phyloP scores from a whole-genome alignment of 1,284 basidiomycete genomes.

The Schizophyllum commune region DNA sequence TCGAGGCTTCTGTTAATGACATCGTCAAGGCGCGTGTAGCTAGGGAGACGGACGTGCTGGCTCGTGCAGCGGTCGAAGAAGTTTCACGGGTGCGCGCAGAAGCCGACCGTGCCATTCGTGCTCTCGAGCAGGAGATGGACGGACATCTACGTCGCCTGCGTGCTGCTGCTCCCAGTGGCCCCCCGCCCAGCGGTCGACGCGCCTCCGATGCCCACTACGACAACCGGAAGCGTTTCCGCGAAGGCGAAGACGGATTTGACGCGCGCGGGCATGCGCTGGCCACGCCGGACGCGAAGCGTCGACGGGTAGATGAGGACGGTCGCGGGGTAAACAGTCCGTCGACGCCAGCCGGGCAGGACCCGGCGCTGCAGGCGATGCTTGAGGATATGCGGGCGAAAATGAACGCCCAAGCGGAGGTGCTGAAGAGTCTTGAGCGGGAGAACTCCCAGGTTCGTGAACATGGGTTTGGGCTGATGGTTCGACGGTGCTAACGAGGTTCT shows the following conservation, averaged over 20 bases:
- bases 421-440: conserved; percentile 26
- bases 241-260: conserved; percentile 9
- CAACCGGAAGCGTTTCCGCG: conserved; percentile 7
- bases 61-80: conserved; percentile 25
- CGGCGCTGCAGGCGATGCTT: conserved; percentile 19
- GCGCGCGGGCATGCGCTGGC: conserved; percentile 6
- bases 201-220: not conserved
- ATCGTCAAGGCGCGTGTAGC: conserved; percentile 31
- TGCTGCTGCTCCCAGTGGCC: not conserved
- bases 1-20: conserved; percentile 31
- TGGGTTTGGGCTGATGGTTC: not conserved
- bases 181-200: not conserved
- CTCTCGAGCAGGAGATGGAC: not conserved
- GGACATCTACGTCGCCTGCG: not conserved
- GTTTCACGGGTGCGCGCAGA: conserved; percentile 6
- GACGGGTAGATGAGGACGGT: conserved; percentile 7
- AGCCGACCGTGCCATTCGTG: not conserved
- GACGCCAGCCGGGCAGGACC: conserved; percentile 3
- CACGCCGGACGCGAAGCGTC: conserved; percentile 15
- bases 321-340: conserved; percentile 3
- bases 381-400: conserved; percentile 29
- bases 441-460: conserved; percentile 24
- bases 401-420: conserved; percentile 26
- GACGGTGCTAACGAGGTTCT: not conserved
- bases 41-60: conserved; percentile 29